Conservation (phyloP, 345 rosid species). For the Boechera divaricarpa region DNA sequence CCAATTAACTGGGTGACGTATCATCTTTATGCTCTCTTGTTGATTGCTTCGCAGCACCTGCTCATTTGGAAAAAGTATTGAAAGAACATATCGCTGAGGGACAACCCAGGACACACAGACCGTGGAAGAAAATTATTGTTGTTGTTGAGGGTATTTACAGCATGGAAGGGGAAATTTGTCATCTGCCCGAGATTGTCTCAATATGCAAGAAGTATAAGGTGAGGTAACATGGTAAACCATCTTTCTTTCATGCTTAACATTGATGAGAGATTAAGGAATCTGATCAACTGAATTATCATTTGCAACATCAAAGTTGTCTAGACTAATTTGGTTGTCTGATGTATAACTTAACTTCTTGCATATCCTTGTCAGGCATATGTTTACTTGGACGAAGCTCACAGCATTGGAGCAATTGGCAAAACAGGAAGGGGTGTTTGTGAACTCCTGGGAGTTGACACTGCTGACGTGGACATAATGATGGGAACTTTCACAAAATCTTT, state of each 20-base stretch:
- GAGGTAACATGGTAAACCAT: conserved; percentile 22
- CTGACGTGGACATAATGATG: conserved; percentile 98
- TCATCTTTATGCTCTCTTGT: conserved; percentile 22
- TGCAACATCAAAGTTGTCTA: conserved; percentile 12
- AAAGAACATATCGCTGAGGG: conserved; percentile 95
- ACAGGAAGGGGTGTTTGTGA: conserved; percentile 97
- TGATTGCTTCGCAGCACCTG: conserved; percentile 63
- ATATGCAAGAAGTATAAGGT: conserved; percentile 97
- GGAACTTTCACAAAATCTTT: conserved; percentile 99
- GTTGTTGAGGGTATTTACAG: conserved; percentile 93
- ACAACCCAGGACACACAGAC: conserved; percentile 90
- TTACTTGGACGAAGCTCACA: conserved; percentile 98
- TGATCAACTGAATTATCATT: neutral
- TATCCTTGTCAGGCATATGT: conserved; percentile 65
- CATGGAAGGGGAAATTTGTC: conserved; percentile 95
- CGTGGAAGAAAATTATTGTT: conserved; percentile 94
- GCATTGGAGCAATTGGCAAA: conserved; percentile 96
- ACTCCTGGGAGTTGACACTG: conserved; percentile 87
- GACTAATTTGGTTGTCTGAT: conserved; percentile 22
- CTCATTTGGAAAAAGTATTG: conserved; percentile 91
- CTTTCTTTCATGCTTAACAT: neutral
- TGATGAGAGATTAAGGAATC: conserved; percentile 7
- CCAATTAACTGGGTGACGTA: conserved; percentile 8
- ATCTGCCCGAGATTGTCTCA: conserved; percentile 88
- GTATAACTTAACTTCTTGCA: neutral